Evolutionary conservation across 2,329 filamentous ascomycete species (phyloP).

Genomic region (Calonectria fujianensis): DNA sequence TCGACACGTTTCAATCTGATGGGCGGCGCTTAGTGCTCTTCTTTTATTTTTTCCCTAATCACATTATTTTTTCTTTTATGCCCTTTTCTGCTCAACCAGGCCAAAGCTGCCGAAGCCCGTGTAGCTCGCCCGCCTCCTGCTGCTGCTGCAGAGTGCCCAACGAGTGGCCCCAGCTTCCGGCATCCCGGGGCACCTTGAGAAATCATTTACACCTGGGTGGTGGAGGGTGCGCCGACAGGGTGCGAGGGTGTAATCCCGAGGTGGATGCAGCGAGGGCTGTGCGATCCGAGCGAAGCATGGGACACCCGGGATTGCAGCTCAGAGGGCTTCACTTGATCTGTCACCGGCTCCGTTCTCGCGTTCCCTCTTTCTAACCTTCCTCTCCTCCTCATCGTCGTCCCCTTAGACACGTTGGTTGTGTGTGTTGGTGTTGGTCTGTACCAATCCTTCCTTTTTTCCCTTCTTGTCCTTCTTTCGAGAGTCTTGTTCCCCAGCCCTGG

Average conservation of each 20-base stretch:
- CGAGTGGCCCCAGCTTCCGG: slow-evolving; percentile 11
- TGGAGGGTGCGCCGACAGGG: slow-evolving; percentile 26
- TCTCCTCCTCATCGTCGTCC: slow-evolving; percentile 9
- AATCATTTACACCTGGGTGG: slow-evolving; percentile 14
- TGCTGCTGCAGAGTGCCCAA: neutral
- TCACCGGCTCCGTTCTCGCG: neutral
- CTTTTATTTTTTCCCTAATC: neutral
- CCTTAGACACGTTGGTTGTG: neutral
- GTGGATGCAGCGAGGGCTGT: slow-evolving; percentile 34
- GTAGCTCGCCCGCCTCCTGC: neutral
- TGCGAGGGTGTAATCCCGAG: slow-evolving; percentile 29
- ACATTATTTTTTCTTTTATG: neutral
- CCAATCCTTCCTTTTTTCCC: neutral
- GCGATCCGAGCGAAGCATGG: slow-evolving; percentile 33
- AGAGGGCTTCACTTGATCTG: slow-evolving; percentile 9
- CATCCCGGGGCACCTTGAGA: slow-evolving; percentile 34
- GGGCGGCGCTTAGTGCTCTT: slow-evolving; percentile 14
- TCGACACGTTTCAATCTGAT: slow-evolving; percentile 39
- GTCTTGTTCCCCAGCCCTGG: slow-evolving; percentile 36
- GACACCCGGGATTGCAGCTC: slow-evolving; percentile 32
- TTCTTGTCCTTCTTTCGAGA: slow-evolving; percentile 3
- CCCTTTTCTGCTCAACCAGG: neutral
- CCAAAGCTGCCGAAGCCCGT: slow-evolving; percentile 11
- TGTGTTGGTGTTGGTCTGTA: neutral
- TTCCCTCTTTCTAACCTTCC: slow-evolving; percentile 10